These are phyloP conservation scores for Aspergillus puulaauensis DNA, from an alignment of 2,329 filamentous ascomycete species.

Conservation along the genomic window DNA sequence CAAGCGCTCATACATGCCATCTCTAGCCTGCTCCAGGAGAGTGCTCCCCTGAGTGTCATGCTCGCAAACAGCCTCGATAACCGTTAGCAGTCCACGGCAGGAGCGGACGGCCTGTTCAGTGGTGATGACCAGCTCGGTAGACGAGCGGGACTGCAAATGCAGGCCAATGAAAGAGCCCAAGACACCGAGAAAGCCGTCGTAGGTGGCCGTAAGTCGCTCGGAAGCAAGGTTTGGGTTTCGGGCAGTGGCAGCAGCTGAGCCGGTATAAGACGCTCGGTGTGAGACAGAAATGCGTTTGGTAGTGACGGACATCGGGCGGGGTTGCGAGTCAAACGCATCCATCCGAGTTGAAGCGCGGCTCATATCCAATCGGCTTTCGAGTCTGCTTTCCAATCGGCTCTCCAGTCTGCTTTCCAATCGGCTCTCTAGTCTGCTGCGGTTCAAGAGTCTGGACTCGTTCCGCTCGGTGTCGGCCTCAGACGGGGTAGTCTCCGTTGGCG, in stretches of 20 bases:
- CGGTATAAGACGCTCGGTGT: slow-evolving; percentile 76
- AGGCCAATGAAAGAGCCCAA: slow-evolving; percentile 92
- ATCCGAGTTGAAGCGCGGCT: slow-evolving; percentile 28
- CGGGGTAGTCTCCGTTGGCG: slow-evolving; percentile 19
- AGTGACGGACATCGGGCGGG: slow-evolving; percentile 34
- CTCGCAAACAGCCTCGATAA: slow-evolving; percentile 79
- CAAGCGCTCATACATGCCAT: slow-evolving; percentile 76
- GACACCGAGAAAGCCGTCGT: slow-evolving; percentile 86
- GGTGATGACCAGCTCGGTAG: slow-evolving; percentile 75
- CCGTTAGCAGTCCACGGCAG: slow-evolving; percentile 73
- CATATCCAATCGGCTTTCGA: slow-evolving; percentile 27
- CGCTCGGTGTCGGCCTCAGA: slow-evolving; percentile 29
- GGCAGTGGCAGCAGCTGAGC: slow-evolving; percentile 61
- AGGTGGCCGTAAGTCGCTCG: slow-evolving; percentile 72
- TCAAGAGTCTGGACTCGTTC: slow-evolving; percentile 34
- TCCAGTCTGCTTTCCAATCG: neutral
- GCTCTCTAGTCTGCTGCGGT: slow-evolving; percentile 28
- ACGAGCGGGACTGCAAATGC: slow-evolving; percentile 88
- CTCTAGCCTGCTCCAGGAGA: slow-evolving; percentile 66
- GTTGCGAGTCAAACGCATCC: slow-evolving; percentile 26
- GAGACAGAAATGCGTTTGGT: slow-evolving; percentile 56
- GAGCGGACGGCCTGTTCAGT: slow-evolving; percentile 82
- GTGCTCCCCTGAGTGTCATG: slow-evolving; percentile 70
- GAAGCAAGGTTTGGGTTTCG: slow-evolving; percentile 75
- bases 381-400: neutral